These are phyloP conservation scores for Cercophora sp. DNA, from an alignment of 495 filamentous ascomycete genomes.

Conservation along the genomic window DNA sequence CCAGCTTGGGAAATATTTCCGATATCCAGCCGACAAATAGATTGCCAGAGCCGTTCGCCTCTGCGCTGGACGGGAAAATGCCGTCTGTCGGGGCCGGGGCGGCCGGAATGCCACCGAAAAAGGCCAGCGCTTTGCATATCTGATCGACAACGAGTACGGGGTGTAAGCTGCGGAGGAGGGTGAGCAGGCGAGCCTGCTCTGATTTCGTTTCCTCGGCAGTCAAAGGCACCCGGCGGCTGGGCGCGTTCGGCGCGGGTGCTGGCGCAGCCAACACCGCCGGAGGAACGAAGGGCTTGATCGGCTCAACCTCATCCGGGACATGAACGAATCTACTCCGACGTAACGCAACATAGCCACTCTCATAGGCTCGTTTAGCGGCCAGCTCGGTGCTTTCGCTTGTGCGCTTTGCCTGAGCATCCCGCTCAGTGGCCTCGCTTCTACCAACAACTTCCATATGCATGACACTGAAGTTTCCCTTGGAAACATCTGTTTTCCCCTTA, in stretches of 20 bases:
- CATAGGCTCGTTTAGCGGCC: conserved; percentile 48
- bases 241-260: neutral
- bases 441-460: conserved; percentile 52
- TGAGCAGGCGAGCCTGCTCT: conserved; percentile 53
- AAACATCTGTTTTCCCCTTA: conserved; percentile 54
- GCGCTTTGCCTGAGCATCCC: conserved; percentile 51
- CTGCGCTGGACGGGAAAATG: conserved; percentile 50
- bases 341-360: conserved; percentile 48
- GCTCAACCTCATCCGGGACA: conserved; percentile 20
- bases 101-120: conserved; percentile 54
- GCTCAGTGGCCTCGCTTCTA: conserved; percentile 40
- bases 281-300: conserved; percentile 23
- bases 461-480: conserved; percentile 55
- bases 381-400: conserved; percentile 54
- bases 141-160: conserved; percentile 53
- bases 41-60: conserved; percentile 50
- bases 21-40: conserved; percentile 56
- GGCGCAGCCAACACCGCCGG: too few species aligned
- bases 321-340: conserved; percentile 41
- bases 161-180: conserved; percentile 48
- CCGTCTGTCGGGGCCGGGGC: conserved; percentile 50
- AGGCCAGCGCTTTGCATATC: conserved; percentile 54
- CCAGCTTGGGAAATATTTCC: conserved; percentile 52
- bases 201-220: conserved; percentile 47
- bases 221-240: conserved; percentile 28